Base-by-base conservation (phyloP, 345 rosid genomes). In the Euphorbia pulcherrima region DNA sequence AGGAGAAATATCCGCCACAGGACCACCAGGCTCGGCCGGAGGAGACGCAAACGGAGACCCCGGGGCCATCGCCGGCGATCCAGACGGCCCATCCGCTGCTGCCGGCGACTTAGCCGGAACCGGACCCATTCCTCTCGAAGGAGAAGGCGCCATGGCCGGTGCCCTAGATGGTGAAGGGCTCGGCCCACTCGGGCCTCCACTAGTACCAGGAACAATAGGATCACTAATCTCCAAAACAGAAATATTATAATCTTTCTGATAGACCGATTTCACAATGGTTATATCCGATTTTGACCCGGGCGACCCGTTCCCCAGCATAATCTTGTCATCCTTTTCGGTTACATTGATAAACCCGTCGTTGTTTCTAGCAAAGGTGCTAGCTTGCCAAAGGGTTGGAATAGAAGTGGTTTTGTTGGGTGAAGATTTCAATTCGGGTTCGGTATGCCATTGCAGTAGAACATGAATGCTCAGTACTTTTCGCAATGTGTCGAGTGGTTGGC, bases 401-500 rank as follows among this genome's bases (percentile, higher is more conserved):
- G 62, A 26, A 4, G 56, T 57, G 6, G 78, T 30, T 21, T 73
- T 74, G 11, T 65, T 52, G 0, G 65, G 52, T 28, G 77, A 18
- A 3, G 62, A 64, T 13, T 56, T 57, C 2, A 83, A 62, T 58
- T 73, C 78, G 8, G 35, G 39, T 0, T 5, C 30, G 50, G 79
- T 81, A 29, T 21, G 75, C 48, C 76, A 81, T 67, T 81, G 84
- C 2, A 81, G 79, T 4, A 83, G 39, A 4, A 83, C 77, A 66
- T 74, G 87, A 7, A 67, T 39, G 55, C 76, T 77, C 55, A 83
- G 20, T 8, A 72, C 18, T 7, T 35, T 46, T 60, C 60, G 67
- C 46, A 55, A 37, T 9, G 18, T 21, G 6, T 72, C 77, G 0
- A 9, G 3, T 0, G 78, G n/a, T 16, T 54, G 30, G 16, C 75